These are phyloP conservation scores for Datisca glomerata DNA, from an alignment of 306 rosid species.

Conservation along the genomic window DNA sequence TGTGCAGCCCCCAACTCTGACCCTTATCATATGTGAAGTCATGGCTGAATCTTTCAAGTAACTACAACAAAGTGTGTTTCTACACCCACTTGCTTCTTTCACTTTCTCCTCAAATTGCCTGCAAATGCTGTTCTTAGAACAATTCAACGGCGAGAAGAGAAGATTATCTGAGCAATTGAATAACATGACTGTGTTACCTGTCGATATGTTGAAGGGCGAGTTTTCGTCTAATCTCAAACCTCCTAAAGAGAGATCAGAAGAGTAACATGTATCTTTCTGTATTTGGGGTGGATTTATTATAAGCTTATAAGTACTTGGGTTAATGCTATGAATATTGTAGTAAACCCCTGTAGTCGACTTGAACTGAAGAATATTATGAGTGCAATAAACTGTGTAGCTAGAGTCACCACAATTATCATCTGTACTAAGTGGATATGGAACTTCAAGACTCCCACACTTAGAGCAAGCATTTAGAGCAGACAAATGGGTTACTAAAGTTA, in stretches of 20 bases:
- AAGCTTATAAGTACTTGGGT: conserved; percentile 29
- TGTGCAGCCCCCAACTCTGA: conserved; percentile 58
- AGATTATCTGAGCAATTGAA: conserved; percentile 46
- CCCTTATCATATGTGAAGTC: conserved; percentile 57
- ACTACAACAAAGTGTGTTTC: conserved; percentile 57
- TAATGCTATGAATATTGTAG: conserved; percentile 57
- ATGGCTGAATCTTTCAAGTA: conserved; percentile 75
- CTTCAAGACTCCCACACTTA: conserved; percentile 41
- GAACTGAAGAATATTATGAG: conserved; percentile 40
- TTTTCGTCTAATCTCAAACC: conserved; percentile 48
- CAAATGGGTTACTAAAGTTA: conserved; percentile 17
- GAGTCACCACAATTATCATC: conserved; percentile 46
- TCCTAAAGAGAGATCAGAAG: conserved; percentile 43
- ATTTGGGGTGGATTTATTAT: conserved; percentile 45
- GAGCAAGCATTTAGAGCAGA: conserved; percentile 33
- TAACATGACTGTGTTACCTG: conserved; percentile 61
- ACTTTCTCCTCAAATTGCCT: conserved; percentile 43
- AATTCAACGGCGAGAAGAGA: conserved; percentile 59
- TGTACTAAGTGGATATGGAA: conserved; percentile 80
- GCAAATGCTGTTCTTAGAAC: conserved; percentile 55
- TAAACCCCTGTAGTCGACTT: conserved; percentile 37
- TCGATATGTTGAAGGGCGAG: conserved; percentile 61
- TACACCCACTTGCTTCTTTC: conserved; percentile 40
- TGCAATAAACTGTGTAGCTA: conserved; percentile 53
- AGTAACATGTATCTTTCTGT: conserved; percentile 29